These are phyloP conservation scores for Nakataea oryzae DNA, from an alignment of 2,329 filamentous ascomycete genomes.

Conservation along the genomic window DNA sequence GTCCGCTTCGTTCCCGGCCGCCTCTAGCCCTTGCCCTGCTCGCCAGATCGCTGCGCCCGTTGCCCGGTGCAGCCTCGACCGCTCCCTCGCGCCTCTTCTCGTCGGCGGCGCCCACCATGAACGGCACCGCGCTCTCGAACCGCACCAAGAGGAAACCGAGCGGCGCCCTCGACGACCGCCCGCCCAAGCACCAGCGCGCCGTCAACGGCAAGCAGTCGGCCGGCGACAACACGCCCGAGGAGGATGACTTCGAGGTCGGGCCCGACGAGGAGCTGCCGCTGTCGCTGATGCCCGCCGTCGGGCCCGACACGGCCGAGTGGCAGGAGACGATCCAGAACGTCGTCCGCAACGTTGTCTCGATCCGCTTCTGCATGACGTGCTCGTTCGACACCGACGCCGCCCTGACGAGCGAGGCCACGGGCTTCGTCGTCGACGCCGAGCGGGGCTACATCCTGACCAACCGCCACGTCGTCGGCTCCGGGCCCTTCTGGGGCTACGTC, in stretches of 20 bases:
- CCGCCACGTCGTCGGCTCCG: constrained; percentile 86
- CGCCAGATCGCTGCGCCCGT: neutral
- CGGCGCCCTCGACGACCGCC: constrained; percentile 10
- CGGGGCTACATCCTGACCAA: constrained; percentile 83
- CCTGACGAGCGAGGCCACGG: constrained; percentile 88
- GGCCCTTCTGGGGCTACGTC: constrained; percentile 95
- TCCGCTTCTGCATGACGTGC: constrained; percentile 95
- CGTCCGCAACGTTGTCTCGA: constrained; percentile 93
- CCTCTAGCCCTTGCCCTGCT: neutral
- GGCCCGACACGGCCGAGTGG: constrained; percentile 45
- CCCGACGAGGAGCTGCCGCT: constrained; percentile 6
- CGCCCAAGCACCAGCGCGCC: constrained; percentile 14
- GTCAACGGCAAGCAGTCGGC: constrained; percentile 12
- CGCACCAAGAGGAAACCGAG: constrained; percentile 16
- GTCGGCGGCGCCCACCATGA: constrained; percentile 9
- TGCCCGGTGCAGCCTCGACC: neutral
- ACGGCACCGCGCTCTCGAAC: constrained; percentile 9
- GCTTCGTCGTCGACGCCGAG: constrained; percentile 94
- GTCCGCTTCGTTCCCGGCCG: neutral
- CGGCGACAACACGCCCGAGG: constrained; percentile 13
- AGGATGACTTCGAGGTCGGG: constrained; percentile 8
- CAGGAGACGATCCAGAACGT: constrained; percentile 91
- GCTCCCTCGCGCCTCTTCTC: neutral
- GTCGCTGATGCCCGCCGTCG: constrained; percentile 12
- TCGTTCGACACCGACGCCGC: constrained; percentile 97